Base-by-base conservation (phyloP, 2,329 filamentous ascomycete genomes). In the Berkeleyomyces rouxiae region DNA sequence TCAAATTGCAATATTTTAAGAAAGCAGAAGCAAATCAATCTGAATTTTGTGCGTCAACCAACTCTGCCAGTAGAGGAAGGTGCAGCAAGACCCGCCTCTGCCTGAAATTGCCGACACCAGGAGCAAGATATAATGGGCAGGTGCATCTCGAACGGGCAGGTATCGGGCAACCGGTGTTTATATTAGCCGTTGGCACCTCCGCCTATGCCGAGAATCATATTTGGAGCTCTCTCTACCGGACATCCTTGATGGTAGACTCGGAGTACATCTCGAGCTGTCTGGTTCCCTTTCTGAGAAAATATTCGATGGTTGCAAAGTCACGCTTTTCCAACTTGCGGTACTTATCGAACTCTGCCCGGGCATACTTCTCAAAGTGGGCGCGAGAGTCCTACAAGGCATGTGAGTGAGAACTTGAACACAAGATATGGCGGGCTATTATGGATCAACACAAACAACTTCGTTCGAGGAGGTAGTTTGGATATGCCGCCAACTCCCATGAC, bases 221-320 rank as follows among this genome's bases (percentile, higher is more conserved):
- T 11, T 7, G 11, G 2, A 39, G 7, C 37, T 62, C 33, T 16
- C 11, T 33, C 10, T 71, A 78, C 66, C 73, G 75, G 65, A 95
- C 85, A 71, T 93, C 88, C 69, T 84, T 88, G 69, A 95, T 90
- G 2, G 86, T 86, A 36, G 87, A 84, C 4, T 85, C 82, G n/a
- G 86, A 82, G 73, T 93, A 93, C 55, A 84, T 81, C 66, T 95
- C 89, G 16, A 96, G 77, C 71, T 96, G 90, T 53, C 88, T 81
- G 47, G 82, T 80, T 31, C 91, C 91, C 71, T 89, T 92, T 65
- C 91, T 82, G 60, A 96, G 71, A 42, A 95, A 76, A 71, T 89
- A 93, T 72, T 96, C 91, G 63, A 96, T 86, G 4, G 90, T 85
- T 13, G 79, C 78, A 73, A 96, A 96, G 70, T 96, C 90, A 68